These are phyloP conservation scores for Phytophthora idaei DNA, from an alignment of 352 stramenopile species.

Conservation along the genomic window DNA sequence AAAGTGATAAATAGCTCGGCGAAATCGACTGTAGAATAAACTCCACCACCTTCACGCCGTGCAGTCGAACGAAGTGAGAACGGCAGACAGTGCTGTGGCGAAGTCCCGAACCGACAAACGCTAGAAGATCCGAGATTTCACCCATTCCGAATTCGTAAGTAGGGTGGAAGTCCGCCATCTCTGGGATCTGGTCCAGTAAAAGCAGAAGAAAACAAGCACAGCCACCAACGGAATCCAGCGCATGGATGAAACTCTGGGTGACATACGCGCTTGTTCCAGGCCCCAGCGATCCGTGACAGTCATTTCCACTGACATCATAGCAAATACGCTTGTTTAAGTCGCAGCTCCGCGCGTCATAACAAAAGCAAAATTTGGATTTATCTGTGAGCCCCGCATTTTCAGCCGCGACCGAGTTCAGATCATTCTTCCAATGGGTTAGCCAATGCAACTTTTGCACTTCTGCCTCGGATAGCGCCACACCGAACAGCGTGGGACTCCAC, in stretches of 20 bases:
- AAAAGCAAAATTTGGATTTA: slow-evolving; percentile 84
- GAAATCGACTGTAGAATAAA: slow-evolving; percentile 80
- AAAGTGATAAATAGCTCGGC: slow-evolving; percentile 67
- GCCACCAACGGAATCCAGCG: slow-evolving; percentile 71
- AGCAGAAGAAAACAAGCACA: slow-evolving; percentile 76
- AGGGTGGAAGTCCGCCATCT: slow-evolving; percentile 81
- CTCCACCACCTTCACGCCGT: slow-evolving; percentile 77
- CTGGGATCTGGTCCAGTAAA: slow-evolving; percentile 75
- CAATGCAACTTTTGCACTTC: slow-evolving; percentile 80
- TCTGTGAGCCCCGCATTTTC: slow-evolving; percentile 68
- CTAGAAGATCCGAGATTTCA: slow-evolving; percentile 68
- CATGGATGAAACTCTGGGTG: slow-evolving; percentile 68
- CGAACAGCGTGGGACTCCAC: slow-evolving; percentile 82
- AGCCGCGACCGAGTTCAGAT: slow-evolving; percentile 58
- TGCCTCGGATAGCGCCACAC: slow-evolving; percentile 56
- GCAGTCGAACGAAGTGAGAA: slow-evolving; percentile 72
- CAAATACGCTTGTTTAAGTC: slow-evolving; percentile 57
- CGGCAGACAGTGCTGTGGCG: slow-evolving; percentile 63
- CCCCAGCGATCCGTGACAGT: slow-evolving; percentile 75
- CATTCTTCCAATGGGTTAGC: slow-evolving; percentile 78
- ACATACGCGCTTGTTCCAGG: slow-evolving; percentile 66
- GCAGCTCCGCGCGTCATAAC: slow-evolving; percentile 79
- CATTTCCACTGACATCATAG: slow-evolving; percentile 78
- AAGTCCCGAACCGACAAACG: slow-evolving; percentile 65
- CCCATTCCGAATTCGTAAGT: slow-evolving; percentile 69